phyloP scores from a whole-genome alignment of 1,139 yeast genomes.

The Lodderomyces elongisporus region DNA sequence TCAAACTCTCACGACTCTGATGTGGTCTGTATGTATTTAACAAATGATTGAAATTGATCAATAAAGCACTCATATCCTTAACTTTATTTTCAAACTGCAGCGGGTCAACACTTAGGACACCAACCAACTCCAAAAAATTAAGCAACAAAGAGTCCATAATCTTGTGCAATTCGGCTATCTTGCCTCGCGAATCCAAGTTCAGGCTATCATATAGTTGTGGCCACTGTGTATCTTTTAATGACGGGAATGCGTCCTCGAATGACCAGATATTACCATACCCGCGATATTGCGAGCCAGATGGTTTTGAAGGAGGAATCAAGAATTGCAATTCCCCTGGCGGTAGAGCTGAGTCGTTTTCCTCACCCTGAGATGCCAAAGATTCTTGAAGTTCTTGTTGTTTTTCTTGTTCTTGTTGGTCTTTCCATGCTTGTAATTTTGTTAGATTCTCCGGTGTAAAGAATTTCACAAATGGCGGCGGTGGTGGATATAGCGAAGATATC shows the following conservation, averaged over 20 bases:
- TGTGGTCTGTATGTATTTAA: constrained; percentile 85
- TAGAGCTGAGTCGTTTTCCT: constrained; percentile 4
- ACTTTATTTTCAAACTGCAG: constrained; percentile 58
- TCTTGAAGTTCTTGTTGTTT: constrained; percentile 5
- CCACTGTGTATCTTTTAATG: constrained; percentile 63
- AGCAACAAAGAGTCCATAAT: constrained; percentile 64
- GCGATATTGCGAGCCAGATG: constrained; percentile 56
- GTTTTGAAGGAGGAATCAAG: constrained; percentile 63
- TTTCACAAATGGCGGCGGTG: constrained; percentile 75
- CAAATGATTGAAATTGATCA: constrained; percentile 79
- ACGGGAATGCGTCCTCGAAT: constrained; percentile 63
- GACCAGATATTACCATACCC: constrained; percentile 85
- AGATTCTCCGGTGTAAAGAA: constrained; percentile 62
- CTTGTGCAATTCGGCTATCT: constrained; percentile 63
- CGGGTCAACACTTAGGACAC: constrained; percentile 68
- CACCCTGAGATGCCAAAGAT: not conserved
- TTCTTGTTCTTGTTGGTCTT: constrained; percentile 4
- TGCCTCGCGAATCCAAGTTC: constrained; percentile 44
- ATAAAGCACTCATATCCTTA: constrained; percentile 66
- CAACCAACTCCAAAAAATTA: constrained; percentile 69
- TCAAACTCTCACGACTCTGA: constrained; percentile 78
- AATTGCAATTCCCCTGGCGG: constrained; percentile 41
- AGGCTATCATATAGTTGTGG: constrained; percentile 57
- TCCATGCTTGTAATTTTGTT: constrained; percentile 26
- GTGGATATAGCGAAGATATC: constrained; percentile 72